Percentiles rank a stretch among this genome's conserved stretches.
phyloP scores from a whole-genome alignment of 2,329 filamentous ascomycete genomes.

The Fusarium pseudograminearum region DNA sequence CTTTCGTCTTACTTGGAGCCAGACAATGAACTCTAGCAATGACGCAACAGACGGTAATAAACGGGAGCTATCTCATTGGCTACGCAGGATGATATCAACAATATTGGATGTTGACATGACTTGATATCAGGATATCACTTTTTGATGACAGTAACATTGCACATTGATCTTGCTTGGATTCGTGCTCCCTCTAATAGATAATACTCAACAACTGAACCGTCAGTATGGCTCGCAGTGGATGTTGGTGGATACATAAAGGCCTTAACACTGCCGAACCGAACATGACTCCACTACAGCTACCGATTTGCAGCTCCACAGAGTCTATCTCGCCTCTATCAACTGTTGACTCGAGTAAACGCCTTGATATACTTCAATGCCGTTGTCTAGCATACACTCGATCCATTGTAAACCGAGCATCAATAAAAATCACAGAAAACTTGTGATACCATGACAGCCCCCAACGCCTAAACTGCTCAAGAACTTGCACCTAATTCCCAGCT shows the following conservation, averaged over 20 bases:
- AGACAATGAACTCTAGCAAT: slow-evolving; percentile 23
- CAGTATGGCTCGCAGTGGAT: slow-evolving; percentile 40
- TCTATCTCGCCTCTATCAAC: neutral
- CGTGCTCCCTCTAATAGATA: neutral
- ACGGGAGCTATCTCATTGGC: slow-evolving; percentile 20
- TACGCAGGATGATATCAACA: neutral
- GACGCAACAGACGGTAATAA: slow-evolving; percentile 24
- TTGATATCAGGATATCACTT: neutral
- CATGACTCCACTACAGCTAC: slow-evolving; percentile 11
- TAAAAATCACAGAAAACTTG: neutral
- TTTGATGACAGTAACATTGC: too few species aligned
- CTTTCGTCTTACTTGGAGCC: neutral
- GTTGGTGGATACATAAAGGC: slow-evolving; percentile 31
- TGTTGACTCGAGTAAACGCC: neutral
- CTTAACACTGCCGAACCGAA: slow-evolving; percentile 18
- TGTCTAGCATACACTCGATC: neutral
- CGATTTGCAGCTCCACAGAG: neutral
- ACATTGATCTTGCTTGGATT: neutral
- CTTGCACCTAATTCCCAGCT: neutral
- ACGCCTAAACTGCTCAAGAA: neutral
- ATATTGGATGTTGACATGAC: neutral
- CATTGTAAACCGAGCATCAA: neutral
- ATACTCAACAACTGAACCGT: slow-evolving; percentile 7
- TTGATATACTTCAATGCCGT: neutral
- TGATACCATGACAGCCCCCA: neutral